Evolutionary conservation across 176 grass and related monocot species (phyloP).

Genomic region (Pharus latifolius): DNA sequence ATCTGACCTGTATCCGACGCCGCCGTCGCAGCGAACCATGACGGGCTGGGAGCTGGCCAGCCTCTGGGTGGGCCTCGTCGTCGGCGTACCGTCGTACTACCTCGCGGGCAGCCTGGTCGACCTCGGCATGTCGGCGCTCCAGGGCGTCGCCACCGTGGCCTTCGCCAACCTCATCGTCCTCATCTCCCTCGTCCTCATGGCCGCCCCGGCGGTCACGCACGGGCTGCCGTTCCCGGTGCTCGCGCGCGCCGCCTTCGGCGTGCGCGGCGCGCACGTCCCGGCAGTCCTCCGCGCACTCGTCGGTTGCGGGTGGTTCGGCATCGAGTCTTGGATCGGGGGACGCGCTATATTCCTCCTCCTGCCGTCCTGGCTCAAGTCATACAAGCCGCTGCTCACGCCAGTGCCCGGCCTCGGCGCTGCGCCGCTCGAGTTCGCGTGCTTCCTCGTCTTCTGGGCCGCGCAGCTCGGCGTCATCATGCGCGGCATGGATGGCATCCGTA

Average conservation of each 20-base stretch:
- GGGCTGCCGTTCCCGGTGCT: constrained; percentile 84
- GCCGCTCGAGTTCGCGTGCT: constrained; percentile 72
- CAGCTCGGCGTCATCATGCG: constrained; percentile 62
- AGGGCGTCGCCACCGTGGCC: constrained; percentile 62
- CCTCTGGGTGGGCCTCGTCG: constrained; percentile 85
- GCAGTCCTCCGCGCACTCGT: constrained; percentile 76
- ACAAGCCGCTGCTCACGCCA: constrained; percentile 32
- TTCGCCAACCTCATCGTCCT: constrained; percentile 62
- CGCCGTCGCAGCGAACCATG: constrained; percentile 59
- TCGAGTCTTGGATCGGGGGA: constrained; percentile 90
- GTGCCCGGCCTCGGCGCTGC: constrained; percentile 46
- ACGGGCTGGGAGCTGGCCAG: constrained; percentile 71
- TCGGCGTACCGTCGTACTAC: constrained; percentile 87
- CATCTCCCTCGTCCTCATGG: constrained; percentile 56
- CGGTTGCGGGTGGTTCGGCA: constrained; percentile 88
- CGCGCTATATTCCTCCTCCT: constrained; percentile 71
- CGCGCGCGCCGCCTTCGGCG: constrained; percentile 63
- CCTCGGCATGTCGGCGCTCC: constrained; percentile 89
- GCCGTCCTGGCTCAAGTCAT: constrained; percentile 35
- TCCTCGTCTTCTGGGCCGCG: constrained; percentile 68
- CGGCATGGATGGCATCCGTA: constrained; percentile 80
- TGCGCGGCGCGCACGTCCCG: constrained; percentile 65
- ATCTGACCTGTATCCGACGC: constrained; percentile 55
- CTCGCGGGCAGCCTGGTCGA: constrained; percentile 90
- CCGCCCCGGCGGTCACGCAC: constrained; percentile 50